phyloP scores from a whole-genome alignment of 176 grass and related monocot genomes.

The Luzula sylvatica region DNA sequence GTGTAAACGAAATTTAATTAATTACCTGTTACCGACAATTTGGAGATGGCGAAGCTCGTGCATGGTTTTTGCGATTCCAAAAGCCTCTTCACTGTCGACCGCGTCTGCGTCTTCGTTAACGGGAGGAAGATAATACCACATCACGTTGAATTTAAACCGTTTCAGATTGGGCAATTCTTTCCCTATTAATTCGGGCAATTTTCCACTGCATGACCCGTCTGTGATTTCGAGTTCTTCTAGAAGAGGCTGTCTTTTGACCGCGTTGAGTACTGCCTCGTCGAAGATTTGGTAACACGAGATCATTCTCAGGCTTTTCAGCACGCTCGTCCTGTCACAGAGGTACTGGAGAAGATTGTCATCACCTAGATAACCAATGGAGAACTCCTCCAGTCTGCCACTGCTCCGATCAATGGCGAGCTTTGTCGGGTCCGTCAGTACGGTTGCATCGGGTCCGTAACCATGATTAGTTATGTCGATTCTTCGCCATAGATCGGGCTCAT shows the following conservation, averaged over 20 bases:
- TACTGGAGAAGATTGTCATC: background rate
- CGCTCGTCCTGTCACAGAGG: slow-evolving; percentile 14
- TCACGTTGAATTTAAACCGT: slow-evolving; percentile 9
- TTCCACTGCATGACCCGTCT: background rate
- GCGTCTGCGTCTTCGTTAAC: background rate
- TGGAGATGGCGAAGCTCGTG: slow-evolving; percentile 4
- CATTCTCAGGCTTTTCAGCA: slow-evolving; percentile 20
- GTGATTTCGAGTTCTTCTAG: slow-evolving; percentile 27
- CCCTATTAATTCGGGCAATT: slow-evolving; percentile 1
- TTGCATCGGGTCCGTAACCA: background rate
- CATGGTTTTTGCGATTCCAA: slow-evolving; percentile 17
- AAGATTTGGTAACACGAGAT: background rate
- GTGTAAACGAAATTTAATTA: too few relatives aligned
- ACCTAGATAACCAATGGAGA: background rate
- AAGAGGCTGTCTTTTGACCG: slow-evolving; percentile 8
- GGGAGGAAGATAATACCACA: background rate
- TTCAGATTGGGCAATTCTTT: slow-evolving; percentile 6
- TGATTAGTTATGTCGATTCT: background rate
- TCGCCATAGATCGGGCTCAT: background rate
- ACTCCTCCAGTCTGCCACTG: slow-evolving; percentile 14
- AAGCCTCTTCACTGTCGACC: slow-evolving; percentile 8
- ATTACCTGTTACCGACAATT: slow-evolving; percentile 2
- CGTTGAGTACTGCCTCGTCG: background rate
- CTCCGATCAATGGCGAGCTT: slow-evolving; percentile 10
- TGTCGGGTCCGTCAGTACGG: slow-evolving; percentile 2